Evolutionary conservation across 163 green algal genomes (phyloP).

Genomic region (Chlamydomonas reinhardtii): DNA sequence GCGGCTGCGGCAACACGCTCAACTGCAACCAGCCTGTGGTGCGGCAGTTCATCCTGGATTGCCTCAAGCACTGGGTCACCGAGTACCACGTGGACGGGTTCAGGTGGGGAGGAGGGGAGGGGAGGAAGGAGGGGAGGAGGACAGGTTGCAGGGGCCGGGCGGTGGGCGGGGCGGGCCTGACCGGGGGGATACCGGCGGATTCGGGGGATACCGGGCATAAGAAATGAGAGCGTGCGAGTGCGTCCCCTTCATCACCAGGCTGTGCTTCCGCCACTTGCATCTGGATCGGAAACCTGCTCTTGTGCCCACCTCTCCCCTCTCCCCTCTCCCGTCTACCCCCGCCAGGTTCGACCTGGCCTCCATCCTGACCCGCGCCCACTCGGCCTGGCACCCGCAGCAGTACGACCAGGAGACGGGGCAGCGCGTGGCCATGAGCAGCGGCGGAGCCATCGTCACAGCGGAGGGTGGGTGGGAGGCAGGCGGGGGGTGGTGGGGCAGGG

Average conservation of each 20-base stretch:
- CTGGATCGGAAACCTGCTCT: too few relatives aligned
- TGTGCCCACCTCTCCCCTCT: neutral
- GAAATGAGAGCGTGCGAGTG: too few relatives aligned
- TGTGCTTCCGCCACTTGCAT: too few relatives aligned
- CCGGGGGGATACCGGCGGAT: too few relatives aligned
- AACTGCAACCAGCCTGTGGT: slow-evolving; percentile 96
- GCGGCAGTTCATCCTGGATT: slow-evolving; percentile 91
- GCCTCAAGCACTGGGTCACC: slow-evolving; percentile 91
- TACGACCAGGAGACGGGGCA: slow-evolving; percentile 43
- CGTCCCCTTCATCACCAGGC: too few relatives aligned
- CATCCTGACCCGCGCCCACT: slow-evolving; percentile 92
- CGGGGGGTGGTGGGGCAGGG: neutral
- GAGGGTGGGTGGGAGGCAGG: slow-evolving; percentile 1
- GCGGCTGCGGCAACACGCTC: slow-evolving; percentile 95
- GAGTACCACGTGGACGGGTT: slow-evolving; percentile 98
- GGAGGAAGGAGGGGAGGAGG: neutral
- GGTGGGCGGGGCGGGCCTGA: too few relatives aligned
- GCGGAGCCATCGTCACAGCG: slow-evolving; percentile 15
- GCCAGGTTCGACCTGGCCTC: slow-evolving; percentile 91
- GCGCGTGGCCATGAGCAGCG: slow-evolving; percentile 18
- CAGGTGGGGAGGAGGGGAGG: slow-evolving; percentile 50
- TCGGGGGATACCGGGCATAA: too few relatives aligned
- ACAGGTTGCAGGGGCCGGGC: too few relatives aligned
- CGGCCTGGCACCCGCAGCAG: slow-evolving; percentile 80
- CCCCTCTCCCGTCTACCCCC: neutral